These are phyloP conservation scores for Candida montana DNA, from an alignment of 805 yeast species.

Conservation along the genomic window DNA sequence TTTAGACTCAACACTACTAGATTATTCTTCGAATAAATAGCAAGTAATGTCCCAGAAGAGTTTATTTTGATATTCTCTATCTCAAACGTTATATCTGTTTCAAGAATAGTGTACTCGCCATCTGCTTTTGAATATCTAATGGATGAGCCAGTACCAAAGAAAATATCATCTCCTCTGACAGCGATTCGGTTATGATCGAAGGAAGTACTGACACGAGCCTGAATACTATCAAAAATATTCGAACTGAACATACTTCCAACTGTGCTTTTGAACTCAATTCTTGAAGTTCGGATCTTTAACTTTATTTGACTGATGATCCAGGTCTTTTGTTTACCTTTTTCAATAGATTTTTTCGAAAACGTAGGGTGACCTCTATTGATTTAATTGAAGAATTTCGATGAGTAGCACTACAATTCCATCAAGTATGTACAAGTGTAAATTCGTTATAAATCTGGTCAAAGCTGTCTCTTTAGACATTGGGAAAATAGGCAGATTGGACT, in stretches of 20 bases:
- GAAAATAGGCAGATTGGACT: no score
- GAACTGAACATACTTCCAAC: slow-evolving; percentile 5
- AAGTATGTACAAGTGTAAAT: background rate
- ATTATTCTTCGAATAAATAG: slow-evolving; percentile 30
- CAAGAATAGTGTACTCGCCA: slow-evolving; percentile 10
- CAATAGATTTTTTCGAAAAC: background rate
- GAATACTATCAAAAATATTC: slow-evolving; percentile 1
- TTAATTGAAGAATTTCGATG: no score
- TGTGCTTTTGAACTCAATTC: background rate
- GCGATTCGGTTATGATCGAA: slow-evolving; percentile 17
- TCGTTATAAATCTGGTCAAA: background rate
- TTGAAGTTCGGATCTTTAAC: no score
- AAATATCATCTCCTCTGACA: slow-evolving; percentile 16
- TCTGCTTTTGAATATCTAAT: slow-evolving; percentile 15
- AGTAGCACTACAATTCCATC: background rate
- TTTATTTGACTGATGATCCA: no score
- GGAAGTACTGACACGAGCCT: background rate
- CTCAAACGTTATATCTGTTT: slow-evolving; percentile 23
- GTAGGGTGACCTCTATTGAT: no score
- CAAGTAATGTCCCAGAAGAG: slow-evolving; percentile 36
- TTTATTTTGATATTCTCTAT: slow-evolving; percentile 35
- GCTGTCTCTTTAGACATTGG: no score
- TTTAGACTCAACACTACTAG: slow-evolving; percentile 32
- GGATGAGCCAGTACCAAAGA: slow-evolving; percentile 14
- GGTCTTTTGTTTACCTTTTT: no score